Evolutionary conservation across 805 yeast species (phyloP).

Genomic region (Barnettozyma salicaria): DNA sequence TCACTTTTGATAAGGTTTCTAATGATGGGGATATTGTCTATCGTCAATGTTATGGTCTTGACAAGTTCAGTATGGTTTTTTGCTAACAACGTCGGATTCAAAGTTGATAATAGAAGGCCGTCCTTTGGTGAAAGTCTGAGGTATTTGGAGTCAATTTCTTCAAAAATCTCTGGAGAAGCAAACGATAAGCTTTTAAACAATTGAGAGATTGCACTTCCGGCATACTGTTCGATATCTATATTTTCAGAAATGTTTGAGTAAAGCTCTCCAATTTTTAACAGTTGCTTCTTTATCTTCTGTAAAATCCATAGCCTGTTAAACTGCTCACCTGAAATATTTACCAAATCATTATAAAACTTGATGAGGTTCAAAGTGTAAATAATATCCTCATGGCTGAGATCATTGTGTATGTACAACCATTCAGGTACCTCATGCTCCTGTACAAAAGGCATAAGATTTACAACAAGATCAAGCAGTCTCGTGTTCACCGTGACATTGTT

Average conservation of each 20-base stretch:
- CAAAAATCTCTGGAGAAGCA: constrained; percentile 8
- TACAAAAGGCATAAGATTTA: constrained; percentile 12
- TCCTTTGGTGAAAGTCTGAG: constrained; percentile 10
- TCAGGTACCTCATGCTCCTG: constrained; percentile 15
- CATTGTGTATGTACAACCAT: constrained; percentile 11
- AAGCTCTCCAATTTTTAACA: constrained; percentile 12
- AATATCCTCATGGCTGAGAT: constrained; percentile 11
- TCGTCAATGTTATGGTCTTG: constrained; percentile 8
- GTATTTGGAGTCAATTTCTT: constrained; percentile 10
- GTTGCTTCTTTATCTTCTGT: constrained; percentile 6
- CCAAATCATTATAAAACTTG: constrained; percentile 16
- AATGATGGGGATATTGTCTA: constrained; percentile 13
- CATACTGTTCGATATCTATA: constrained; percentile 16
- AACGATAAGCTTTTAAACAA: constrained; percentile 18
- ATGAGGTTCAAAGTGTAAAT: constrained; percentile 15
- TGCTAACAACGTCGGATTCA: constrained; percentile 19
- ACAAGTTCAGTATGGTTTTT: constrained; percentile 11
- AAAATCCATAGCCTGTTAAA: constrained; percentile 19
- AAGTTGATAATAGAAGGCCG: constrained; percentile 8
- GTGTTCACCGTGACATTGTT: constrained; percentile 5
- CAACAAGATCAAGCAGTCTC: constrained; percentile 15
- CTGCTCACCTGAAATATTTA: constrained; percentile 12
- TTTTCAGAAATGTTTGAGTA: constrained; percentile 11
- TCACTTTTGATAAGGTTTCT: constrained; percentile 12
- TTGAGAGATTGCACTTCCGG: constrained; percentile 12